A percentile compares a stretch with the other conserved stretches of the same genome.
Evolutionary conservation across 2,329 filamentous ascomycete genomes (phyloP).

Genomic region (Lachnum nothofagi): DNA sequence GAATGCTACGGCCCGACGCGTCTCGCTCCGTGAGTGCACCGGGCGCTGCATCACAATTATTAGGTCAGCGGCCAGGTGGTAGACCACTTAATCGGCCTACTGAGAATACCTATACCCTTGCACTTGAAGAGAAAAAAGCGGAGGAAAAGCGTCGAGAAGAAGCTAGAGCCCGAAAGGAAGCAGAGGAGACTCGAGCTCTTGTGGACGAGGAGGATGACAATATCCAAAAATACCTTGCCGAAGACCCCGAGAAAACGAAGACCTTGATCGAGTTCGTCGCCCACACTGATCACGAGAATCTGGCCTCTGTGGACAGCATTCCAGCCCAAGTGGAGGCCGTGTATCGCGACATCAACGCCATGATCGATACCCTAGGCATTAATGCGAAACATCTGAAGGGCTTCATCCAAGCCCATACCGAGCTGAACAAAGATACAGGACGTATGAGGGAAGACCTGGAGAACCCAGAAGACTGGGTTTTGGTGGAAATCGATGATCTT

Average conservation of each 20-base stretch:
- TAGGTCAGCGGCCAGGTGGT: conserved; percentile 46
- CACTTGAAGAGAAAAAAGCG: conserved; percentile 24
- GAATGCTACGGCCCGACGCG: conserved; percentile 45
- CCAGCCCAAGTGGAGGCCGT: conserved; percentile 60
- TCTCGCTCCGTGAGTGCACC: conserved; percentile 57
- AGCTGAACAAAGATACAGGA: conserved; percentile 47
- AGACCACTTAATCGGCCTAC: conserved; percentile 35
- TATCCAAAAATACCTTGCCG: conserved; percentile 57
- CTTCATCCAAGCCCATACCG: conserved; percentile 63
- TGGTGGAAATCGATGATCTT: conserved; percentile 71
- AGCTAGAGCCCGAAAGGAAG: conserved; percentile 50
- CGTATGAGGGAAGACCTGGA: conserved; percentile 66
- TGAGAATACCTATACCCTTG: conserved; percentile 21
- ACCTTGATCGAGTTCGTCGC: conserved; percentile 64
- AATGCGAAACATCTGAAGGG: conserved; percentile 61
- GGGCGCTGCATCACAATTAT: conserved; percentile 51
- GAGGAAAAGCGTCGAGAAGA: conserved; percentile 28
- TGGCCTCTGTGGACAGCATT: conserved; percentile 45
- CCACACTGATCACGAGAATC: conserved; percentile 50
- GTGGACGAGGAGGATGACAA: conserved; percentile 66
- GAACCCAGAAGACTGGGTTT: conserved; percentile 61
- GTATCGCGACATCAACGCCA: conserved; percentile 81
- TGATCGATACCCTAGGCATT: conserved; percentile 88
- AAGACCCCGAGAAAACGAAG: conserved; percentile 56
- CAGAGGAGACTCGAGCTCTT: conserved; percentile 52